These are phyloP conservation scores for Wickerhamomyces sydowiorum DNA, from an alignment of 805 yeast species.

Conservation along the genomic window DNA sequence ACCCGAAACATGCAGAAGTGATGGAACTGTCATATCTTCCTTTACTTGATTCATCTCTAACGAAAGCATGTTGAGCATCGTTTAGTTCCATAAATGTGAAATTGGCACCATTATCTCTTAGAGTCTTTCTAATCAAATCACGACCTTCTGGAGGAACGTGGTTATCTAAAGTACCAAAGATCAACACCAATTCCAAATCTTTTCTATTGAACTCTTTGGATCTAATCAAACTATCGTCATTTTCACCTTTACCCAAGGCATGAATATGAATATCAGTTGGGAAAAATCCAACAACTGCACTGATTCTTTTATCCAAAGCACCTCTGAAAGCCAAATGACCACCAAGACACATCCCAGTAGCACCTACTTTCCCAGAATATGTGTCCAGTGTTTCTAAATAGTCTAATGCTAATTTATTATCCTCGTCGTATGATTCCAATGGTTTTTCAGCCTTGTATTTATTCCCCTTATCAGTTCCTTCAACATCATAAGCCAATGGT, in stretches of 20 bases:
- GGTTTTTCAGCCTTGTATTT: conserved; percentile 60
- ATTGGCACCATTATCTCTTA: conserved; percentile 54
- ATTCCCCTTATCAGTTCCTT: conserved; percentile 76
- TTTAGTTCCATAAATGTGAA: conserved; percentile 70
- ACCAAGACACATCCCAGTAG: conserved; percentile 85
- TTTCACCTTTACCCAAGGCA: conserved; percentile 55
- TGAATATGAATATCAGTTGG: conserved; percentile 75
- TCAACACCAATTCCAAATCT: conserved; percentile 53
- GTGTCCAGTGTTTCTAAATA: conserved; percentile 51
- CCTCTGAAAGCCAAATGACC: conserved; percentile 78
- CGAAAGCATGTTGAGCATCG: conserved; percentile 81
- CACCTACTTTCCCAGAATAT: conserved; percentile 69
- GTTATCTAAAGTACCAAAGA: conserved; percentile 74
- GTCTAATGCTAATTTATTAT: conserved; percentile 57
- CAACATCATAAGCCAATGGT: conserved; percentile 61
- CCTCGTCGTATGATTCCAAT: conserved; percentile 70
- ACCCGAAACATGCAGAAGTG: conserved; percentile 59
- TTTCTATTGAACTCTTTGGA: conserved; percentile 45
- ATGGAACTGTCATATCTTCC: conserved; percentile 82
- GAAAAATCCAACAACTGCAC: conserved; percentile 69
- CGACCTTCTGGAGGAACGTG: conserved; percentile 79
- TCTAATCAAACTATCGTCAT: conserved; percentile 61
- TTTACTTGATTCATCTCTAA: conserved; percentile 71
- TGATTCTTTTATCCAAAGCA: conserved; percentile 56
- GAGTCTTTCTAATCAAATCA: conserved; percentile 56